Conservation (phyloP, 257 asterid genomes). For the Galeopsis tetrahit region DNA sequence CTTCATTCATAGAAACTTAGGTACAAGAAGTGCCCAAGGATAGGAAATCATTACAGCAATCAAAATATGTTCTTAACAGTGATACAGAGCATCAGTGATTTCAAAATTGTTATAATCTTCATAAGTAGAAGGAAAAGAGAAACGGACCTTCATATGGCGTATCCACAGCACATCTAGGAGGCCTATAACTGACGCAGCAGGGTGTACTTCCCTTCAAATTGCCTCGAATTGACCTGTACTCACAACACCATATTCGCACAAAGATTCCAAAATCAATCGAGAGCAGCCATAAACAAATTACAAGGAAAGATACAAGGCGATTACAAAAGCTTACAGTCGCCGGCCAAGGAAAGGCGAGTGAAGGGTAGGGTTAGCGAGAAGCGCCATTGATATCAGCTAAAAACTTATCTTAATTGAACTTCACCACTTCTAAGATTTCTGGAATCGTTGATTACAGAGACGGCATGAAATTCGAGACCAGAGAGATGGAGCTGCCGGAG, state of each 20-base stretch:
- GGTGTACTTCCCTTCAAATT: constrained; percentile 37
- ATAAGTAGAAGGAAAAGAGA: not conserved
- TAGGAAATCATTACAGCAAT: too few species aligned
- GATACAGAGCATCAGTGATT: too few species aligned
- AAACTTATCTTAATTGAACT: not conserved
- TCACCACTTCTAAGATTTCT: not conserved
- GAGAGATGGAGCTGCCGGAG: not conserved
- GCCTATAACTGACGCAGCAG: constrained; percentile 30
- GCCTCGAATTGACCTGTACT: constrained; percentile 47
- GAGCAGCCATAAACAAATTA: not conserved
- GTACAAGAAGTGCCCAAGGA: too few species aligned
- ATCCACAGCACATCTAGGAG: constrained; percentile 66
- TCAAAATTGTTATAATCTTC: not conserved
- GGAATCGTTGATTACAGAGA: constrained; percentile 4
- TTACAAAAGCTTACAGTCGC: constrained; percentile 51
- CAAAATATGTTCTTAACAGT: too few species aligned
- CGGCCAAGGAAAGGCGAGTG: constrained; percentile 62
- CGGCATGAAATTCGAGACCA: constrained; percentile 28
- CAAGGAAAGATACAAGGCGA: not conserved
- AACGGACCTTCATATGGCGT: constrained; percentile 65
- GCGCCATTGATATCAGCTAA: constrained; percentile 57
- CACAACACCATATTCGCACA: constrained; percentile 9
- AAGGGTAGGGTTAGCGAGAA: constrained; percentile 58
- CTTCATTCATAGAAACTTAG: too few species aligned
- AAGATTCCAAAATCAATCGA: not conserved